Evolutionary conservation across 108 stramenopile species (phyloP), one percentile per base, ranked within the genome.

Genomic region (Parmales sp.): DNA sequence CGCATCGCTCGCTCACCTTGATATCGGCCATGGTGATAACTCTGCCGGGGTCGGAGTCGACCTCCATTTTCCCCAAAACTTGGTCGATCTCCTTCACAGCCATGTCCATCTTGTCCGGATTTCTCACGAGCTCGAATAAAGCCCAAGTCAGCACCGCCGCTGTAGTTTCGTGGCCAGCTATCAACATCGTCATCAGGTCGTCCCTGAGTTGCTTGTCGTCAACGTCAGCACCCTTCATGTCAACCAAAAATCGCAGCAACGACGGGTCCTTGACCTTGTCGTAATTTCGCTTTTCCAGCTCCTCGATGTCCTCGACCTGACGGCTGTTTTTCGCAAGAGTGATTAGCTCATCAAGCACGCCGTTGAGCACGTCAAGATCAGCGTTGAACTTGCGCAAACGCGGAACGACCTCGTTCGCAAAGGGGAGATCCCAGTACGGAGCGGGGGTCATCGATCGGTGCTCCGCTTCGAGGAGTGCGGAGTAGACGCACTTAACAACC

Each of bases 111-210:
- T 76, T 69, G 13, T 91, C 90, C 3, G 90, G 93, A 51, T 92
- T 76, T 51, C 87, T 90, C 45, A 84, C 85, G 39, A 97, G 46
- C 70, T 95, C 96, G 71, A 95, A 97, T 25, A 95, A 69, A 1
- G 92, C 86, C 96, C 96, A 97, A 4, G 93, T 97, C 26, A 97
- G 72, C 8, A 94, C 91, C 3, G 96, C 92, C 11, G 94, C 96
- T 5, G 96, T 97, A 6, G 96, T 97, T 77, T 97, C 96, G 79
- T 97, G 96, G 11, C 96, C 96, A 4, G 96, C 96, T 67, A 97
- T 91, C 39, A 97, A 74, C 95, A 97, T 97, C 45, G 95, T 97
- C 95, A 97, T 97, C 34, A 93, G 74, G 75, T 92, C 93, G 78
- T 95, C 90, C 18, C 94, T 77, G 50, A 96, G 78, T 67, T 96